Conservation (phyloP, 352 stramenopile species). For the Plasmopara muralis region DNA sequence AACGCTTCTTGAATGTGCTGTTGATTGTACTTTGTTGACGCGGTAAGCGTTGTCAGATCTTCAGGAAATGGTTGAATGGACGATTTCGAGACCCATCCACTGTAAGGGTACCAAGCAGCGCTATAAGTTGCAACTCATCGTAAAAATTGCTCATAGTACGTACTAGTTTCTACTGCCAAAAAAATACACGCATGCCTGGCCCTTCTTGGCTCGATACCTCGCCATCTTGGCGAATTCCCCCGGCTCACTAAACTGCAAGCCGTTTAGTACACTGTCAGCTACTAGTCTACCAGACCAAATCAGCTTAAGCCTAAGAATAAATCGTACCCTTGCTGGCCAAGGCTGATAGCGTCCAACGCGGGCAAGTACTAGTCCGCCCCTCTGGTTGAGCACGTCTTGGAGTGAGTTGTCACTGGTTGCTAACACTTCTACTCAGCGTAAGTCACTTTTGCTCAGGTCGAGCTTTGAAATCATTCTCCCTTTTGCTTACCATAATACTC, state of each 20-base stretch:
- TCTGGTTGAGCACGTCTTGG: conserved; percentile 64
- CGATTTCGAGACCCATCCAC: conserved; percentile 70
- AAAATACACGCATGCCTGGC: conserved; percentile 79
- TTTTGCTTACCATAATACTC: conserved; percentile 43
- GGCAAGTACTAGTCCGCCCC: conserved; percentile 68
- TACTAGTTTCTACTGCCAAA: conserved; percentile 86
- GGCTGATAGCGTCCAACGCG: conserved; percentile 73
- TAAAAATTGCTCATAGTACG: conserved; percentile 13
- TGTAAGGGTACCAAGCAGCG: conserved; percentile 17
- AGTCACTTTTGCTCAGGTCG: conserved; percentile 1
- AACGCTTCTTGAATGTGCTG: conserved; percentile 64
- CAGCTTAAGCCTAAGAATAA: background rate
- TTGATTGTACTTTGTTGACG: conserved; percentile 66
- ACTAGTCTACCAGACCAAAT: background rate
- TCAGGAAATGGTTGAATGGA: conserved; percentile 67
- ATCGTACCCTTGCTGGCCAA: conserved; percentile 67
- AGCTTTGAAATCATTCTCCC: background rate
- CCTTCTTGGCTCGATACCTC: conserved; percentile 65
- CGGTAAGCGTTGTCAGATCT: conserved; percentile 48
- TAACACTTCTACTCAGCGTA: conserved; percentile 42
- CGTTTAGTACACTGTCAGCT: conserved; percentile 2
- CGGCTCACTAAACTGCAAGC: conserved; percentile 65
- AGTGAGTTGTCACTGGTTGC: conserved; percentile 46
- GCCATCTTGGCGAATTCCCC: conserved; percentile 80
- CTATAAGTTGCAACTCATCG: background rate